These are phyloP conservation scores for Phaeotremella skinneri DNA, from an alignment of 768 basidiomycete genomes.

Conservation along the genomic window DNA sequence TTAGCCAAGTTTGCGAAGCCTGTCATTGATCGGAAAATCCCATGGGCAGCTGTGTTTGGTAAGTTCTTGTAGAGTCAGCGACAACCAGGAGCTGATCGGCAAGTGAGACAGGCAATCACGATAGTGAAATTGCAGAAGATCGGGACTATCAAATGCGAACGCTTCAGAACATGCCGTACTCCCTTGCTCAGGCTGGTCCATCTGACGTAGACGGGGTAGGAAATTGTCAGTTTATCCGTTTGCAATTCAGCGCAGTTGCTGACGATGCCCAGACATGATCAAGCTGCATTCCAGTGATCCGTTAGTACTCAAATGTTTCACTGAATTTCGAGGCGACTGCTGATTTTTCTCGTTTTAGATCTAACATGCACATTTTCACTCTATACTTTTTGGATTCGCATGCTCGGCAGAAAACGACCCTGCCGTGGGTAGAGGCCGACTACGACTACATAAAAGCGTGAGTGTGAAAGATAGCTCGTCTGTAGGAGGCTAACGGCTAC, in stretches of 20 bases:
- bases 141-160: constrained; percentile 64
- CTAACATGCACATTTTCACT: constrained; percentile 81
- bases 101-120: constrained; percentile 67
- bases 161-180: constrained; percentile 80
- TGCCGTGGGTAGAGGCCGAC: constrained; percentile 64
- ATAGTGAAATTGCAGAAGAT: constrained; percentile 53
- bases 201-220: constrained; percentile 82
- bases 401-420: constrained; percentile 55
- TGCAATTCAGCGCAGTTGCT: constrained; percentile 1
- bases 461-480: too few relatives aligned
- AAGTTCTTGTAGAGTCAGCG: constrained; percentile 4
- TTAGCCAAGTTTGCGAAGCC: constrained; percentile 81
- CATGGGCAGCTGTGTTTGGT: constrained; percentile 87
- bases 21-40: constrained; percentile 70
- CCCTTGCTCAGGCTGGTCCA: constrained; percentile 75
- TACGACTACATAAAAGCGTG: constrained; percentile 83
- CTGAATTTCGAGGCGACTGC: not conserved
- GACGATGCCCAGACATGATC: constrained; percentile 58
- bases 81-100: not conserved
- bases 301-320: constrained; percentile 56
- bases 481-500: too few relatives aligned
- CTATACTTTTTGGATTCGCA: constrained; percentile 91
- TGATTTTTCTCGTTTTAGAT: too few relatives aligned
- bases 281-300: constrained; percentile 80
- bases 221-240: constrained; percentile 58